A percentile compares a stretch with the other conserved stretches of the same genome.
Evolutionary conservation across 768 basidiomycete species (phyloP).

Genomic region (Heimioporus sp.): DNA sequence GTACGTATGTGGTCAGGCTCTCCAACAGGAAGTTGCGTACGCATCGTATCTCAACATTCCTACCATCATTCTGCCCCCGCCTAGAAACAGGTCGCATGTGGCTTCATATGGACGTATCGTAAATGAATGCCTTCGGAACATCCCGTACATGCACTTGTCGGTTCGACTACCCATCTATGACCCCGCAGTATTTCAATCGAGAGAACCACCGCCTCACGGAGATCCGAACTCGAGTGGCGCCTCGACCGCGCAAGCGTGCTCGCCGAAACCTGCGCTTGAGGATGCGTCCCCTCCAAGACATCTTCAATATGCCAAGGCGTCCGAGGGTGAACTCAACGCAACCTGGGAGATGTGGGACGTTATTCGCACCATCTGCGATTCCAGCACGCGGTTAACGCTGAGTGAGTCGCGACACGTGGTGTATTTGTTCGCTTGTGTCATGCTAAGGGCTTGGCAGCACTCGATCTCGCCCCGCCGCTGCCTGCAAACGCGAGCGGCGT

Average conservation of each 20-base stretch:
- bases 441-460: slow-evolving; percentile 49
- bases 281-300: slow-evolving; percentile 24
- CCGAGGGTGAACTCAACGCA: slow-evolving; percentile 60
- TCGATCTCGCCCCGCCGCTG: slow-evolving; percentile 88
- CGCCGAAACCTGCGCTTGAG: slow-evolving; percentile 15
- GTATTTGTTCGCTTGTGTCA: not conserved
- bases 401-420: slow-evolving; percentile 57
- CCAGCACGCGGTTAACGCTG: slow-evolving; percentile 68
- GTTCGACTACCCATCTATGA: slow-evolving; percentile 83
- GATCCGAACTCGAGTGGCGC: slow-evolving; percentile 30
- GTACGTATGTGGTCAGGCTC: slow-evolving; percentile 52
- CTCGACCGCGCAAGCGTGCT: slow-evolving; percentile 18
- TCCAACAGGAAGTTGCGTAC: slow-evolving; percentile 90
- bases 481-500: slow-evolving; percentile 68
- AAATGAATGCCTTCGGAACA: slow-evolving; percentile 68
- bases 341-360: slow-evolving; percentile 99
- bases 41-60: slow-evolving; percentile 89
- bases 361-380: slow-evolving; percentile 87
- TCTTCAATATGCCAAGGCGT: slow-evolving; percentile 32
- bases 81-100: slow-evolving; percentile 76
- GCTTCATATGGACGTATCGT: slow-evolving; percentile 93
- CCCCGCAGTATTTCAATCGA: slow-evolving; percentile 55
- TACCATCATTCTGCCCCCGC: slow-evolving; percentile 85
- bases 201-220: slow-evolving; percentile 25
- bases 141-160: slow-evolving; percentile 75